Percentiles rank a stretch among this genome's conserved stretches.
Conservation (phyloP, 192 early-diverging fungal species). For the Endogone sp. region DNA sequence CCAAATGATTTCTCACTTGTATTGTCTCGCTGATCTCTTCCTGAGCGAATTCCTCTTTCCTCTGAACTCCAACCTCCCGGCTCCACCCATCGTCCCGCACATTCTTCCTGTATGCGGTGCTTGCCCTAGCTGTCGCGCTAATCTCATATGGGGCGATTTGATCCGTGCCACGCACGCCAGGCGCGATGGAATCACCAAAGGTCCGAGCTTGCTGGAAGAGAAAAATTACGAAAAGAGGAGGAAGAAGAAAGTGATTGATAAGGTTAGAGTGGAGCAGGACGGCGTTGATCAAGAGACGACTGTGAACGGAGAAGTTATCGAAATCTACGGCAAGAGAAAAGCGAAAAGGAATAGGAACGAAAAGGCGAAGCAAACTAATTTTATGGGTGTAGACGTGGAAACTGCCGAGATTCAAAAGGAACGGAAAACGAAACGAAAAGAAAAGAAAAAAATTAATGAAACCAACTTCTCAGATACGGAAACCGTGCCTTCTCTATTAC, state of each 20-base stretch:
- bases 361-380: conserved; percentile 1
- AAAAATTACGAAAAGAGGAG: not conserved
- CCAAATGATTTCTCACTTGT: not conserved
- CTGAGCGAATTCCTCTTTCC: not conserved
- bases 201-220: not conserved
- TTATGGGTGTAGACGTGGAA: not conserved
- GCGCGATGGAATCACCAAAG: not conserved
- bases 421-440: not conserved
- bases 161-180: not conserved
- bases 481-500: no score
- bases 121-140: conserved; percentile 8
- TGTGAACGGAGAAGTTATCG: not conserved
- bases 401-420: no score
- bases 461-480: no score
- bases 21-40: conserved; percentile 2
- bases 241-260: not conserved
- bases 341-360: not conserved
- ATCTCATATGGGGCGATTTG: conserved; percentile 13
- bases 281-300: not conserved
- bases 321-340: conserved; percentile 5
- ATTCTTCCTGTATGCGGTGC: conserved; percentile 8
- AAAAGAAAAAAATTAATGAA: no score
- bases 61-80: not conserved
- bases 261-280: not conserved
- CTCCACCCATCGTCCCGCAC: not conserved